phyloP scores from a whole-genome alignment of 441 rosid species.

The Pelargonium fulgidum region DNA sequence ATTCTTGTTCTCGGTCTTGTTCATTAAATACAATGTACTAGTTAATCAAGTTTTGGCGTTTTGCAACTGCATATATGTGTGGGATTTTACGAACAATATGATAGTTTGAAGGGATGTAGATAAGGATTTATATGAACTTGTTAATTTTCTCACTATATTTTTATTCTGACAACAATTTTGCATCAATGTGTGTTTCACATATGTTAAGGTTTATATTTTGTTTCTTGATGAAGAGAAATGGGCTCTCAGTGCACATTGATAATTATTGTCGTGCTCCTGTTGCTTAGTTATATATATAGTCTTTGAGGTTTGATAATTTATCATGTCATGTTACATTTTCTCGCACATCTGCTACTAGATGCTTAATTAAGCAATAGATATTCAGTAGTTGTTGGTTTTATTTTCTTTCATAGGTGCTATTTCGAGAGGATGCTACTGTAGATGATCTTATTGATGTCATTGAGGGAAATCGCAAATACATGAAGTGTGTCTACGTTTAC shows the following conservation, averaged over 20 bases:
- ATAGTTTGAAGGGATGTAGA: neutral
- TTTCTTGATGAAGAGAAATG: too few species aligned
- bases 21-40: neutral
- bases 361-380: too few species aligned
- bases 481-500: slow-evolving; percentile 91
- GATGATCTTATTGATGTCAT: slow-evolving; percentile 97
- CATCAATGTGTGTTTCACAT: too few species aligned
- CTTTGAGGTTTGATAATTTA: too few species aligned
- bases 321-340: too few species aligned
- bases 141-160: neutral
- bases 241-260: too few species aligned
- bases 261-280: neutral
- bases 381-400: slow-evolving; percentile 9
- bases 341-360: too few species aligned
- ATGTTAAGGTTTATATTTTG: neutral
- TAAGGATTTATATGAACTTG: neutral
- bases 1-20: neutral
- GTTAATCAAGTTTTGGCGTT: neutral
- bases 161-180: neutral
- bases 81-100: neutral
- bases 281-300: neutral
- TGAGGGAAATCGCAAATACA: slow-evolving; percentile 94
- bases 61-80: too few species aligned
- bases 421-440: slow-evolving; percentile 96
- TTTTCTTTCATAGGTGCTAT: slow-evolving; percentile 53